Conservation (phyloP, 495 filamentous ascomycete species). For the Hamigera avellanea region DNA sequence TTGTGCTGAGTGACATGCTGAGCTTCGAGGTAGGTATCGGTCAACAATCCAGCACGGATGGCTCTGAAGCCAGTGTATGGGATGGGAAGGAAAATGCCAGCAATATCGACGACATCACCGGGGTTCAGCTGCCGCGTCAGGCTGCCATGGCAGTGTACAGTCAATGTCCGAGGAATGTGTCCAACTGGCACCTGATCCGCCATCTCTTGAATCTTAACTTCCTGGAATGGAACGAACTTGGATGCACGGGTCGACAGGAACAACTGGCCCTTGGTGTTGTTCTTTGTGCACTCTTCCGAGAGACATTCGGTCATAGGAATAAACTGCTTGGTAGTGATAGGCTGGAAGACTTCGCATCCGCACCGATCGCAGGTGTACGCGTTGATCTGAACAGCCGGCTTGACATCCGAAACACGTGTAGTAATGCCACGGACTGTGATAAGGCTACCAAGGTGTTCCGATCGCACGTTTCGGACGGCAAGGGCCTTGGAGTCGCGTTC, state of each 20-base stretch:
- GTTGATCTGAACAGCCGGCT: slow-evolving; percentile 92
- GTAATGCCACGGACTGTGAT: slow-evolving; percentile 94
- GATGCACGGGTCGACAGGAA: slow-evolving; percentile 89
- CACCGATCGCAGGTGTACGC: slow-evolving; percentile 96
- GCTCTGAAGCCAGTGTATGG: slow-evolving; percentile 97
- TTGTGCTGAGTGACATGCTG: slow-evolving; percentile 93
- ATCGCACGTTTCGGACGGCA: slow-evolving; percentile 83
- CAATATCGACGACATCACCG: slow-evolving; percentile 86
- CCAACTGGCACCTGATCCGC: slow-evolving; percentile 96
- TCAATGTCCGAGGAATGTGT: slow-evolving; percentile 86
- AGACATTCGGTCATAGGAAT: slow-evolving; percentile 74
- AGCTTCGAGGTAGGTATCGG: slow-evolving; percentile 93
- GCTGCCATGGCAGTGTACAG: slow-evolving; percentile 78
- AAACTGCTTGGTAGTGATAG: slow-evolving; percentile 83
- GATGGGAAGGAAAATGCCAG: slow-evolving; percentile 90
- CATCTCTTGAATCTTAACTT: slow-evolving; percentile 97
- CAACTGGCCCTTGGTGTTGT: slow-evolving; percentile 86
- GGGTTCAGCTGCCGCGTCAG: slow-evolving; percentile 79
- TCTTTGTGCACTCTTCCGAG: slow-evolving; percentile 76
- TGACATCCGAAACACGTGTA: slow-evolving; percentile 93
- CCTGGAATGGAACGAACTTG: slow-evolving; percentile 95
- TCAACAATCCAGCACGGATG: slow-evolving; percentile 85
- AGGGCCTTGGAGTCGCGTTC: slow-evolving; percentile 59
- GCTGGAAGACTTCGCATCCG: slow-evolving; percentile 95
- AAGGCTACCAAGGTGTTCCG: slow-evolving; percentile 81